Percentiles rank a stretch among this genome's conserved stretches.
Conservation (phyloP, 176 grass and related monocot species). For the Aegilops speltoides region DNA sequence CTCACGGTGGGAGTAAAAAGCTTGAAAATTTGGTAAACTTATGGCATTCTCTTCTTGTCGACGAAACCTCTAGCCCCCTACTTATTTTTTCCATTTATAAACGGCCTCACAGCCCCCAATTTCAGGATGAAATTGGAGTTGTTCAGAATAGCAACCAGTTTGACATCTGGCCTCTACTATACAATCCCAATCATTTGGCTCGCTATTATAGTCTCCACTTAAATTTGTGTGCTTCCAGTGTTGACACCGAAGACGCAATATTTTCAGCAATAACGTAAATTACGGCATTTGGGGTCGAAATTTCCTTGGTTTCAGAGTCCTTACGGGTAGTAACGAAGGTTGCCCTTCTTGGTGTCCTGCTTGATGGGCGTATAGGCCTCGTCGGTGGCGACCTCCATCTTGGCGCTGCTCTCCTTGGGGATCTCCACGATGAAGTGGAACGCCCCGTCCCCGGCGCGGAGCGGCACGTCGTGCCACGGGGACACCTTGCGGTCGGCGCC, state of each 20-base stretch:
- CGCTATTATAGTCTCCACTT: background rate
- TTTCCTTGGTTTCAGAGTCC: background rate
- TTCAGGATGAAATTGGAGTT: background rate
- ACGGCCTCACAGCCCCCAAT: background rate
- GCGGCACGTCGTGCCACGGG: slow-evolving; percentile 94
- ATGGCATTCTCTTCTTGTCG: background rate
- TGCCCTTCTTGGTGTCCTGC: slow-evolving; percentile 98
- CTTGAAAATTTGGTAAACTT: background rate
- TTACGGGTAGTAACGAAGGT: slow-evolving; percentile 99
- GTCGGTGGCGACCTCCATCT: slow-evolving; percentile 99
- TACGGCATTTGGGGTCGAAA: background rate
- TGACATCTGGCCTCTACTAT: background rate
- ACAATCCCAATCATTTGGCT: background rate
- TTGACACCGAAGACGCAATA: background rate
- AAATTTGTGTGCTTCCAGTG: background rate
- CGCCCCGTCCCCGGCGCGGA: slow-evolving; percentile 75
- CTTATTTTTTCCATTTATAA: background rate
- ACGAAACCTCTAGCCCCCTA: background rate
- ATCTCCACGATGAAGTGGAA: slow-evolving; percentile 98
- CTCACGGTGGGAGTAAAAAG: background rate
- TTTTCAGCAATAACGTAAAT: background rate
- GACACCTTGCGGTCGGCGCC: slow-evolving; percentile 64
- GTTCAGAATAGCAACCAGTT: background rate
- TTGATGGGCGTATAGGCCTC: slow-evolving; percentile 93
- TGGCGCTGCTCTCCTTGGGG: slow-evolving; percentile 94